Conservation (phyloP, 2,329 filamentous ascomycete genomes). For the Cladosporium velox region DNA sequence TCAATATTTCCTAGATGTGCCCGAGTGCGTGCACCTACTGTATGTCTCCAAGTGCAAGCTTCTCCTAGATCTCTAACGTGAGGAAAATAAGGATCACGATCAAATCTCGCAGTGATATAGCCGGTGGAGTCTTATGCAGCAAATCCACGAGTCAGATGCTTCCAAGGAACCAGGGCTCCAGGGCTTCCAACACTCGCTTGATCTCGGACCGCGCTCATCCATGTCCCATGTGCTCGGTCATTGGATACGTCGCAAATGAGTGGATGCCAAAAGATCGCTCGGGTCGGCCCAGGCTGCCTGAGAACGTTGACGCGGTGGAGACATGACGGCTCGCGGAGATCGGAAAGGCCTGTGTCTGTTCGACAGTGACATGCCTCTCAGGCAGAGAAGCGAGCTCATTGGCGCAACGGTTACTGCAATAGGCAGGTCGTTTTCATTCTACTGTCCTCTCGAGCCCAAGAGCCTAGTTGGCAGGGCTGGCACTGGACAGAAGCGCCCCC, state of each 20-base stretch:
- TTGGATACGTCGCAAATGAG: conserved; percentile 12
- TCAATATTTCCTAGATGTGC: not conserved
- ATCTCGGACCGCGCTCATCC: not conserved
- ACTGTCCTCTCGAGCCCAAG: not conserved
- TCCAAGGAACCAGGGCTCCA: not conserved
- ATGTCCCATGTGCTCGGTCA: conserved; percentile 1
- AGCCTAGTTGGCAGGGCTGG: not conserved
- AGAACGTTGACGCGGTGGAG: not conserved
- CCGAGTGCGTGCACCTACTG: not conserved
- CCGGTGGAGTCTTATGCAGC: not conserved
- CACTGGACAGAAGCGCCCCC: not conserved
- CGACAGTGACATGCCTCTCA: not conserved
- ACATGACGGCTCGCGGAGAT: conserved; percentile 16
- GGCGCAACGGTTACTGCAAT: not conserved
- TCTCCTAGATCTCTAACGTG: not conserved
- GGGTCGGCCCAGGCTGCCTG: conserved; percentile 2
- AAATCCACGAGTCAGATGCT: not conserved
- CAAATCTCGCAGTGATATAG: not conserved
- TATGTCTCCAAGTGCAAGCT: not conserved
- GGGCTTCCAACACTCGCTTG: not conserved
- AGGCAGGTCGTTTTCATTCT: conserved; percentile 5
- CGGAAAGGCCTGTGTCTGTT: not conserved
- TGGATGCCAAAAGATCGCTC: not conserved
- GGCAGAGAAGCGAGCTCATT: not conserved
- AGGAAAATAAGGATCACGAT: not conserved